These are phyloP conservation scores for Kockiozyma suomiensis DNA, from an alignment of 805 yeast species.

Conservation along the genomic window DNA sequence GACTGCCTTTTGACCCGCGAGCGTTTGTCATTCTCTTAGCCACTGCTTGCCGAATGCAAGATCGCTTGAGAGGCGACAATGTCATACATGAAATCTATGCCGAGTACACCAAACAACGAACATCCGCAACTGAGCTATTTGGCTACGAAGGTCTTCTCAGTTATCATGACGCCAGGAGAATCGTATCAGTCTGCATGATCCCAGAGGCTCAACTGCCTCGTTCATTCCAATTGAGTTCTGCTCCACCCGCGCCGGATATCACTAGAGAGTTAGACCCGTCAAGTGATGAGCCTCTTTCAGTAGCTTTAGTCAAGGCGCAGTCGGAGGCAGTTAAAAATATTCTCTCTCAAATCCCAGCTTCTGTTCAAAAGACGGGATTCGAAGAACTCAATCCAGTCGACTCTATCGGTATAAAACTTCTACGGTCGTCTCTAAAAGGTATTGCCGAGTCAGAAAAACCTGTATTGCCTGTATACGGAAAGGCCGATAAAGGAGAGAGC, in stretches of 20 bases:
- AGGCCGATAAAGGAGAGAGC: neutral
- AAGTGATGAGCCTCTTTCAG: neutral
- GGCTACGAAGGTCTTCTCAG: conserved; percentile 7
- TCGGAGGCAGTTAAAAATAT: neutral
- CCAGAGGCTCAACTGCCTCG: conserved; percentile 16
- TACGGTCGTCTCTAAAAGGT: conserved; percentile 26
- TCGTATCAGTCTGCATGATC: conserved; percentile 5
- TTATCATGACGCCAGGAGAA: conserved; percentile 18
- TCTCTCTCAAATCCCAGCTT: conserved; percentile 15
- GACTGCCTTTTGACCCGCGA: conserved; percentile 11
- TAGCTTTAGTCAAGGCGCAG: neutral
- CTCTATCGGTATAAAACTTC: conserved; percentile 27
- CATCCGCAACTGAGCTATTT: conserved; percentile 6
- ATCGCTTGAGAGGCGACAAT: conserved; percentile 12
- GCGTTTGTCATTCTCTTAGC: conserved; percentile 22
- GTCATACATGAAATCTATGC: conserved; percentile 1
- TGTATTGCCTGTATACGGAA: conserved; percentile 18
- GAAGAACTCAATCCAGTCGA: conserved; percentile 30
- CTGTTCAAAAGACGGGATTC: conserved; percentile 25
- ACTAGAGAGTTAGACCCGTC: neutral
- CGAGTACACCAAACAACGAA: neutral
- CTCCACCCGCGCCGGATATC: neutral
- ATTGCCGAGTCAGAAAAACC: conserved; percentile 22
- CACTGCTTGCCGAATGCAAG: conserved; percentile 13
- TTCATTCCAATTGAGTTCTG: conserved; percentile 3